phyloP scores from a whole-genome alignment of 345 rosid genomes.

The Melastoma malabathricum region DNA sequence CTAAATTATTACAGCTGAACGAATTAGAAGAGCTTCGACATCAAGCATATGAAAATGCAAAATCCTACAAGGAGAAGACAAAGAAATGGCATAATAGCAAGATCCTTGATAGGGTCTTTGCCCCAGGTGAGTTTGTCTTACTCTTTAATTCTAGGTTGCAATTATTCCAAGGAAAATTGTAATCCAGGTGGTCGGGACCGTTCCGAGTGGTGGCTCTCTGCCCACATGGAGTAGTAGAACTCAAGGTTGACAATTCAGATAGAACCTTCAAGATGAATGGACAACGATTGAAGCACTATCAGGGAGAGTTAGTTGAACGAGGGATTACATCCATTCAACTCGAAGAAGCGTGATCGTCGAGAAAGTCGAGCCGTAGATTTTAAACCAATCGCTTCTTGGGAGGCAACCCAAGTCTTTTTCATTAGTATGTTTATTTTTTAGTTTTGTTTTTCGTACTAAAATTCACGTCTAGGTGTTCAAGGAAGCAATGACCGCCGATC shows the following conservation, averaged over 20 bases:
- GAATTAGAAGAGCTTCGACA: background rate
- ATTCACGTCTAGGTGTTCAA: too few species aligned
- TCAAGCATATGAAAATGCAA: background rate
- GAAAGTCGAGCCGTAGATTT: background rate
- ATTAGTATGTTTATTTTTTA: background rate
- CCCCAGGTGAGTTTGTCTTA: background rate
- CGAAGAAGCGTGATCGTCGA: background rate
- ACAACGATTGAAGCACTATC: background rate
- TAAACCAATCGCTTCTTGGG: background rate
- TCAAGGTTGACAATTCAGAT: background rate
- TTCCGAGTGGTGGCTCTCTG: background rate
- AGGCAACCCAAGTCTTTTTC: background rate
- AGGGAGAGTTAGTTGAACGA: background rate
- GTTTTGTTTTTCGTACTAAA: background rate
- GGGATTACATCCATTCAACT: background rate
- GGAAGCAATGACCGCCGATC: too few species aligned
- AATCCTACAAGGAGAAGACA: conserved; percentile 4
- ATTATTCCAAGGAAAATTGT: conserved; percentile 4
- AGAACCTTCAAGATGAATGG: background rate
- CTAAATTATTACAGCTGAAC: background rate
- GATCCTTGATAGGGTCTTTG: background rate
- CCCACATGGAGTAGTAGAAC: background rate
- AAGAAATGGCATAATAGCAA: conserved; percentile 1
- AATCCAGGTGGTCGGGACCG: conserved; percentile 2
- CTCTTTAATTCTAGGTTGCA: background rate